These are phyloP conservation scores for Phytophthora fragariae DNA, from an alignment of 352 stramenopile genomes.

Conservation along the genomic window DNA sequence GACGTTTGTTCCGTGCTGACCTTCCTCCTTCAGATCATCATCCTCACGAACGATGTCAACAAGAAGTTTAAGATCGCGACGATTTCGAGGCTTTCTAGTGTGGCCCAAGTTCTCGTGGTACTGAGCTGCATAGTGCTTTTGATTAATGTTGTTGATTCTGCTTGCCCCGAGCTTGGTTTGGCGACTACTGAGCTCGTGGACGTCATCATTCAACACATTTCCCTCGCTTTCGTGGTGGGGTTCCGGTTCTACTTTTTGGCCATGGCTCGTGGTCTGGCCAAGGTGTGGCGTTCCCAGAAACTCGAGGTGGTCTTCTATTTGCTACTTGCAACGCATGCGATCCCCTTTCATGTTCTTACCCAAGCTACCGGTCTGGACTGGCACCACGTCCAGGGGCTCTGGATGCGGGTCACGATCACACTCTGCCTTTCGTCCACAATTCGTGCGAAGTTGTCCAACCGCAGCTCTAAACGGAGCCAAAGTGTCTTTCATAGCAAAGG, in stretches of 20 bases:
- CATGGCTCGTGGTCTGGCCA: background rate
- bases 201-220: conserved; percentile 2
- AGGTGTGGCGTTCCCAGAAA: conserved; percentile 17
- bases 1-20: conserved; percentile 35
- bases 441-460: background rate
- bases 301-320: conserved; percentile 5
- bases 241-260: conserved; percentile 31
- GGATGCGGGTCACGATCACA: conserved; percentile 18
- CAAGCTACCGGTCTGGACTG: conserved; percentile 13
- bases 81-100: conserved; percentile 3
- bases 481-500: background rate
- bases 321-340: conserved; percentile 15
- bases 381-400: conserved; percentile 22
- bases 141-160: background rate
- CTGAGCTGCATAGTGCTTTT: background rate
- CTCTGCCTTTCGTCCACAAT: conserved; percentile 21
- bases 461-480: background rate
- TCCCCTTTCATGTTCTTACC: conserved; percentile 12
- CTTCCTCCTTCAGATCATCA: conserved; percentile 41
- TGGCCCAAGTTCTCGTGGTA: background rate
- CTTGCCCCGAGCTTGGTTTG: background rate
- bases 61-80: conserved; percentile 15
- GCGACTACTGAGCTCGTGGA: background rate
- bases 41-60: conserved; percentile 25
- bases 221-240: conserved; percentile 6